Evolutionary conservation across 202 grass and related monocot species (phyloP), one percentile per base, ranked within the genome.

Genomic region (Saccharum hybrid): DNA sequence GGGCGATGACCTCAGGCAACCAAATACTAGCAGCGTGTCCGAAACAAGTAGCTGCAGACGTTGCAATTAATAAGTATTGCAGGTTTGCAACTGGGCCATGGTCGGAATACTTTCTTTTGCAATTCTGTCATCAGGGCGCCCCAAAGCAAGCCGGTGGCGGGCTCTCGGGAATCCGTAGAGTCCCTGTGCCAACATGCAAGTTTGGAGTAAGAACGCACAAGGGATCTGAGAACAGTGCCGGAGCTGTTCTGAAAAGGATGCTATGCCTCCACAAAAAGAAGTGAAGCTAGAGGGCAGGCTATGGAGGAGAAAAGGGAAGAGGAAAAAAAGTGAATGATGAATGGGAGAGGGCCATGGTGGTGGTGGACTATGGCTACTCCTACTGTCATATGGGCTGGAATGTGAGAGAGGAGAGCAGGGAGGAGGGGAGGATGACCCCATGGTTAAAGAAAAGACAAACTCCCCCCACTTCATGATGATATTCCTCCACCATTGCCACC

Each of bases 401-500:
- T 68, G 33, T 64, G 52, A 10, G 59, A 66, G n/a, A 77, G 28
- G 59, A 73, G 28, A 84, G 57, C 19, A 61, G 8, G 26, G 8
- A 12, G 63, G 36, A 26, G 42, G 12, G 61, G 31, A 26, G 41
- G 82, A 88, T 82, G 83, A 86, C 79, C 81, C 68, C 85, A 84
- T 78, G 22, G 26, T 85, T 80, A 88, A 86, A 90, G 85, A 83
- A 83, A 86, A 91, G 82, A 76, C 69, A 83, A 87, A 74, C 54
- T 22, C 72, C 77, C 78, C 61, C 80, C 82, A 66, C 92, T 79
- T 72, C 78, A 84, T 91, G 15, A 91, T 89, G 74, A 91, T 88
- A 88, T 88, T 87, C 89, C 65, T 56, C 83, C 83, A 90, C 83
- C 88, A 74, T 78, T 66, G 80, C 74, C 57, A 66, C 12, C 67